Base-by-base conservation (phyloP, 1,139 yeast genomes). In the Meyerozyma guilliermondii region DNA sequence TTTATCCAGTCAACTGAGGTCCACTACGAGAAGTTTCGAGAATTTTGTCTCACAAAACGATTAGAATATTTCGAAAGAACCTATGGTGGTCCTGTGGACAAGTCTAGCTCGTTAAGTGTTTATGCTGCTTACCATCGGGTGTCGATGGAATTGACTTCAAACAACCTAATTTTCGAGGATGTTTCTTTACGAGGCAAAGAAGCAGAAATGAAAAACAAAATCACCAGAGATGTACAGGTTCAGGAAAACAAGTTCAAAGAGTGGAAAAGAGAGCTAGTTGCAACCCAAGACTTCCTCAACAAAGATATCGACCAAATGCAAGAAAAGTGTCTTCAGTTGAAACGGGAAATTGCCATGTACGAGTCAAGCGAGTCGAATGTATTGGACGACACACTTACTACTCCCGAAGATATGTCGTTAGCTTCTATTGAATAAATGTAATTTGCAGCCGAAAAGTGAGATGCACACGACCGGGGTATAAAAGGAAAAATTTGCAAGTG, bases 171-270 rank as follows among this genome's bases (percentile, higher is more conserved):
- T 14, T 43, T 17, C 41, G 61, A 71, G 56, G 75, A 76, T 51
- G 80, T 82, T 8, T 64, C 74, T 14, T 76, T 66, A 47, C 55
- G 73, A 24, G 74, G 71, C 39, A 66, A 68, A 46, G 78, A 77
- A 53, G 59, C 65, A 46, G 58, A 66, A 40, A 60, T 76, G 47
- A 75, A 75, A 51, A 66, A 63, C 46, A 68, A 65, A 46, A 76
- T 79, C 51, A 70, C 74, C n/a, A 71, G 66, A 17, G 63, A 74
- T 26, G 74, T 81, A 35, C 56, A 61, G 23, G 52, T 60, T 26
- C 87, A 85, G 56, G 88, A 84, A 51, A 66, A 62, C 43, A 73
- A 78, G 49, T 84, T 86, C 54, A 77, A 76, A 53, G 78, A 76
- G 35, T 85, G 92, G 91, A 80, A 80, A 50, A 61, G 60, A 40